Evolutionary conservation across 192 early-diverging fungal genomes (phyloP), one percentile per base, ranked within the genome.

Genomic region (Jimgerdemannia lactiflua): DNA sequence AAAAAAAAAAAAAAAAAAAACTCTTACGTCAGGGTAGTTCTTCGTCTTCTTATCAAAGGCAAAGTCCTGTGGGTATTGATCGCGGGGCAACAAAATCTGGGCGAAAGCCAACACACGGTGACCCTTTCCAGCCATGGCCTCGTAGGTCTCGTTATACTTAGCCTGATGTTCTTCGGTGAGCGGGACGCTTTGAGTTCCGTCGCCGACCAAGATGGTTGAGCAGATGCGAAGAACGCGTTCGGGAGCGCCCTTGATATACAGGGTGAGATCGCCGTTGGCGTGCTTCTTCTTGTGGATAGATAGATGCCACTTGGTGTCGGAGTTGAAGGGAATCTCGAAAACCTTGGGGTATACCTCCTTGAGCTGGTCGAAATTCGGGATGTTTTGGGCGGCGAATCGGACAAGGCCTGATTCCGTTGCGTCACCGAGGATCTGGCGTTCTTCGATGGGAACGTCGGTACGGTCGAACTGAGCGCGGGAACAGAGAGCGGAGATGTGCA

Each of bases 101-200:
- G 97, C 95, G 86, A 98, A 97, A 8, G 96, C 97, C 49, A 99
- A 84, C 6, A 97, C 95, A 81, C 97, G 91, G 80, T 98, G 97
- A 39, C 96, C 97, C 77, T 93, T 94, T 39, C 87, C 84, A 64
- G 97, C 95, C 96, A 97, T 97, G 70, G 88, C 89, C 71, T 93
- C 88, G 78, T 97, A 97, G n/a, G 89, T 86, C 70, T 90, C 87
- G 40, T 94, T 86, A 79, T 92, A 97, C 65, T 84, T 74, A 29
- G 76, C 82, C 65, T 78, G 79, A 78, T 97, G 94, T 18, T 85
- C 86, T 3, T 87, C 89, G 4, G 88, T 92, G 79, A 98, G 78
- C 7, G 91, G 88, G 40, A 90, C 79, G 42, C 83, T 70, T 11
- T 80, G 76, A 64, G 83, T 87, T 49, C 85, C 78, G 42, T 82